A percentile compares a stretch with the other conserved stretches of the same genome.
Evolutionary conservation across 305 asterid genomes (phyloP).

Genomic region (Ruellia speciosa): DNA sequence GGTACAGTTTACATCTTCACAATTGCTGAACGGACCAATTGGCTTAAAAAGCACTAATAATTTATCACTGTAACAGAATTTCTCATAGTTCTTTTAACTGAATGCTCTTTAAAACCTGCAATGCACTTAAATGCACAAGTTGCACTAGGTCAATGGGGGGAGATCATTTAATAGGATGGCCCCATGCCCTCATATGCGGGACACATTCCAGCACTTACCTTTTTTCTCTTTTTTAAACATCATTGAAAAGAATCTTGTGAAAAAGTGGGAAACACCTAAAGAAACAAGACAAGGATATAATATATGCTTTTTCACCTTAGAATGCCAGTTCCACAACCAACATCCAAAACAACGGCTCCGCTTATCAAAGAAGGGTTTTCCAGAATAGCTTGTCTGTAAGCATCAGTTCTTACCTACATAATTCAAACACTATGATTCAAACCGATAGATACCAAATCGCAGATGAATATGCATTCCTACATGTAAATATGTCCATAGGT

Average conservation of each 20-base stretch:
- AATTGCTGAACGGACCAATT: too few species aligned
- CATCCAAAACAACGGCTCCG: constrained; percentile 78
- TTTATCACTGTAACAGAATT: too few species aligned
- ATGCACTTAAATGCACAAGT: too few species aligned
- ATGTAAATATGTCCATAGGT: background rate
- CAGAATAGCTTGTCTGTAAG: constrained; percentile 69
- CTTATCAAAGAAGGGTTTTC: constrained; percentile 75
- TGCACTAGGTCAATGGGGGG: too few species aligned
- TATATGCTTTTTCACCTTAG: constrained; percentile 41
- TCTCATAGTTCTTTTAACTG: too few species aligned
- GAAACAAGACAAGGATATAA: constrained; percentile 1
- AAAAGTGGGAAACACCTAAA: background rate
- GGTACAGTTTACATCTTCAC: too few species aligned
- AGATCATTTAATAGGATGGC: too few species aligned
- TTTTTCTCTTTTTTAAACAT: too few species aligned
- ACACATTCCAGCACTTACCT: too few species aligned
- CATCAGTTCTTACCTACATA: constrained; percentile 81
- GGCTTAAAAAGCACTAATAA: too few species aligned
- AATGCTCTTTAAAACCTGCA: too few species aligned
- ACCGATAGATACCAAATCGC: background rate
- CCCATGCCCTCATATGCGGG: too few species aligned
- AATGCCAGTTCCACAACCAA: constrained; percentile 98
- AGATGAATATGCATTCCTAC: background rate
- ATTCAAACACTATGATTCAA: constrained; percentile 2
- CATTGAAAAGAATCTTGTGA: constrained; percentile 9